Evolutionary conservation across 495 filamentous ascomycete species (phyloP).

Genomic region (Penicillium chermesinum): DNA sequence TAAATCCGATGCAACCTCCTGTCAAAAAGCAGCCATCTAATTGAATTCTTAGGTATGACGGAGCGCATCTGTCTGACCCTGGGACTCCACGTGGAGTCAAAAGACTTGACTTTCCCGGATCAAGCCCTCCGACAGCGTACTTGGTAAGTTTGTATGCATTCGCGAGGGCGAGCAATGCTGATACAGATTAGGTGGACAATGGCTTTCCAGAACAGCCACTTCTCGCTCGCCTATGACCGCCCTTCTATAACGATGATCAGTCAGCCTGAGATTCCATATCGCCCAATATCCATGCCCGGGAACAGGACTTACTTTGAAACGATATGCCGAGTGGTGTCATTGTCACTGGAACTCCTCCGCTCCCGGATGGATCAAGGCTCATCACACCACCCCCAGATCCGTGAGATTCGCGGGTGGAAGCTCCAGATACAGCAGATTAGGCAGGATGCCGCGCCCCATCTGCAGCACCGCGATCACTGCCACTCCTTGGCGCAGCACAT

Average conservation of each 20-base stretch:
- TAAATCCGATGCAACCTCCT: conserved; percentile 15
- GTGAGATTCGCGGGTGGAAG: conserved; percentile 47
- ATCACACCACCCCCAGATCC: conserved; percentile 33
- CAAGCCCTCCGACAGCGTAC: conserved; percentile 35
- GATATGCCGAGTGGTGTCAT: conserved; percentile 49
- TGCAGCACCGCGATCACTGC: conserved; percentile 46
- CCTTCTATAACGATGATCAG: conserved; percentile 50
- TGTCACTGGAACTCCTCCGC: conserved; percentile 52
- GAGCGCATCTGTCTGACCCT: conserved; percentile 55
- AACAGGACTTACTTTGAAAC: conserved; percentile 50
- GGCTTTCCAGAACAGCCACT: conserved; percentile 57
- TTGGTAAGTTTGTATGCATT: conserved; percentile 28
- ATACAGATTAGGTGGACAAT: conserved; percentile 46
- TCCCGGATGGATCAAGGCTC: conserved; percentile 41
- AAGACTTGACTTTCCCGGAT: conserved; percentile 36
- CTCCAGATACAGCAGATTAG: conserved; percentile 48
- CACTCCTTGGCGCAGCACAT: conserved; percentile 46
- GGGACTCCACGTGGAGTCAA: conserved; percentile 51
- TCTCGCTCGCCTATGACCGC: conserved; percentile 57
- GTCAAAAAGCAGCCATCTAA: conserved; percentile 4
- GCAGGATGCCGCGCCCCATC: conserved; percentile 46
- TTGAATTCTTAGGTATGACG: conserved; percentile 43
- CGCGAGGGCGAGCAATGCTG: not conserved
- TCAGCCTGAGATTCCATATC: conserved; percentile 46
- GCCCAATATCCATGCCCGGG: conserved; percentile 44